These are phyloP conservation scores for Meripilus lineatus DNA, from an alignment of 1,284 basidiomycete genomes.

Conservation along the genomic window DNA sequence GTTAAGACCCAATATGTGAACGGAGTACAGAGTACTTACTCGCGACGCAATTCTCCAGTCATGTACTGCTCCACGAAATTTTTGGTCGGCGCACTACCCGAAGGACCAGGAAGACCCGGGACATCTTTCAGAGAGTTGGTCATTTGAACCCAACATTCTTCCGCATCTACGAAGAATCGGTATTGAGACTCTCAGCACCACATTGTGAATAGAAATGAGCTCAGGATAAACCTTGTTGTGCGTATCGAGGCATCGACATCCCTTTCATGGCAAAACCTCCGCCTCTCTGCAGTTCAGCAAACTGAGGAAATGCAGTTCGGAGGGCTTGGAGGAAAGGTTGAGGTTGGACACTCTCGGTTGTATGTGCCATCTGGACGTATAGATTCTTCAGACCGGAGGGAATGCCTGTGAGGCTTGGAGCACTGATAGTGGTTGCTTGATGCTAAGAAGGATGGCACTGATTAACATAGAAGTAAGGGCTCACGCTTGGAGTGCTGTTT, in stretches of 20 bases:
- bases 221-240: conserved; percentile 76
- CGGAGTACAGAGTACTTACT: conserved; percentile 45
- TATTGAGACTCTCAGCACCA: not conserved
- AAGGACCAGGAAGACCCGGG: conserved; percentile 35
- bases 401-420: conserved; percentile 29
- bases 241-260: conserved; percentile 44
- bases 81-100: conserved; percentile 25
- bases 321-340: conserved; percentile 67
- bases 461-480: conserved; percentile 18
- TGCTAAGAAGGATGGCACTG: not conserved
- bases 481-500: conserved; percentile 59
- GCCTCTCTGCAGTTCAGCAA: conserved; percentile 62
- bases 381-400: conserved; percentile 67
- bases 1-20: too few species aligned
- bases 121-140: conserved; percentile 76
- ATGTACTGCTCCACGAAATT: conserved; percentile 85
- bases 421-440: conserved; percentile 9
- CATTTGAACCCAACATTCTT: conserved; percentile 90
- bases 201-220: not conserved
- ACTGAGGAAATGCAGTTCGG: conserved; percentile 85
- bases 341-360: conserved; percentile 78
- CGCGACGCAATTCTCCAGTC: conserved; percentile 76
- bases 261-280: conserved; percentile 37
- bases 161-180: conserved; percentile 64
- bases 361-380: conserved; percentile 69